Evolutionary conservation across 2,329 filamentous ascomycete genomes (phyloP).

Genomic region (Alternaria ethzedia): DNA sequence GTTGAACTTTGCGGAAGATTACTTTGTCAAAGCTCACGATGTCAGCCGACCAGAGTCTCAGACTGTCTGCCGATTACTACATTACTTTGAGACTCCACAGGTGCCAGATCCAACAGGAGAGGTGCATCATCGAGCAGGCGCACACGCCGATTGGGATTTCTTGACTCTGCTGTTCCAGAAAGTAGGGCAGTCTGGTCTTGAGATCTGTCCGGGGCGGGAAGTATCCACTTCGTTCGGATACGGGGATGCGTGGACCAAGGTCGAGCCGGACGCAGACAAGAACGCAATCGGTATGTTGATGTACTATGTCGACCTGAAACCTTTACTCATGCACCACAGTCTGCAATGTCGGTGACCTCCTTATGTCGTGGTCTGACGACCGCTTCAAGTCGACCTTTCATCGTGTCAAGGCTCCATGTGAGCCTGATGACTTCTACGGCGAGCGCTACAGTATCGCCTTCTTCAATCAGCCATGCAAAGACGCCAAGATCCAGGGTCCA

Average conservation of each 20-base stretch:
- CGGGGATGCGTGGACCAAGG: constrained; percentile 68
- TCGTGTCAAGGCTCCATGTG: constrained; percentile 66
- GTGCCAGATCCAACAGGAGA: constrained; percentile 43
- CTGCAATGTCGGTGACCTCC: constrained; percentile 70
- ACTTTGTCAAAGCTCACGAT: constrained; percentile 64
- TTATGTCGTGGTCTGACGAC: constrained; percentile 72
- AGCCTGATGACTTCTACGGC: constrained; percentile 62
- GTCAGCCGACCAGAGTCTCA: constrained; percentile 56
- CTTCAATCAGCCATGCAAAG: constrained; percentile 68
- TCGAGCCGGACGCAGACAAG: constrained; percentile 48
- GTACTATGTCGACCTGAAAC: too few relatives aligned
- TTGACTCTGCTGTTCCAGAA: constrained; percentile 69
- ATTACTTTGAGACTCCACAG: constrained; percentile 57
- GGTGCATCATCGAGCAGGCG: constrained; percentile 66
- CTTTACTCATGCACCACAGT: constrained; percentile 54
- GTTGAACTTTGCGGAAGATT: constrained; percentile 62
- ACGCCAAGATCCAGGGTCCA: constrained; percentile 66
- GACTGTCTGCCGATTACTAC: constrained; percentile 62
- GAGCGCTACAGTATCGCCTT: constrained; percentile 70
- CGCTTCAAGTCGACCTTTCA: constrained; percentile 72
- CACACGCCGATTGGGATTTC: constrained; percentile 69
- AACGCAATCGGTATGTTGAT: constrained; percentile 25
- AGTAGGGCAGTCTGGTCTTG: constrained; percentile 65
- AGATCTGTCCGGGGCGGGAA: constrained; percentile 70
- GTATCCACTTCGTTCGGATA: constrained; percentile 64